These are phyloP conservation scores for Coniella vitis DNA, from an alignment of 2,329 filamentous ascomycete genomes.

Conservation along the genomic window DNA sequence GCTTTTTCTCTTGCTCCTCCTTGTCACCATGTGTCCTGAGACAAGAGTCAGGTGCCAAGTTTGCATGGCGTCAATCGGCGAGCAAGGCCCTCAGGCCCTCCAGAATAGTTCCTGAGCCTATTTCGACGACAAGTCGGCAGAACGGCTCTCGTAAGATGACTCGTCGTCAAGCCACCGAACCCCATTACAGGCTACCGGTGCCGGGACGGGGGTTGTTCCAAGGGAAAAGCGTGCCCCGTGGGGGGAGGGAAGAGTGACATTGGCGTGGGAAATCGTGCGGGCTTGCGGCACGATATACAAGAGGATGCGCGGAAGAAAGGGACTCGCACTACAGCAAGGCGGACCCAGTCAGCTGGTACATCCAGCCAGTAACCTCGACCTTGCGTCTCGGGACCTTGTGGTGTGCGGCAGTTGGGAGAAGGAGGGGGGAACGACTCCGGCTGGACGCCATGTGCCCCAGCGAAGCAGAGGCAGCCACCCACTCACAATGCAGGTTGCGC, in stretches of 20 bases:
- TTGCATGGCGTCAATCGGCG: slow-evolving; percentile 1
- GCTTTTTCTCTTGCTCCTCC: neutral
- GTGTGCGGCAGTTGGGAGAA: slow-evolving; percentile 3
- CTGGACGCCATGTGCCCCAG: neutral
- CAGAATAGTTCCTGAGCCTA: neutral
- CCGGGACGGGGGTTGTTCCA: neutral
- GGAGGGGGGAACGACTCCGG: neutral
- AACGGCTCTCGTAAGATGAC: neutral
- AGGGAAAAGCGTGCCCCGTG: neutral
- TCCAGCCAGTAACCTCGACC: neutral
- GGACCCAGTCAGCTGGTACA: neutral
- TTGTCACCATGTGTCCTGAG: slow-evolving; percentile 3
- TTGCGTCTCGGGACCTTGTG: neutral
- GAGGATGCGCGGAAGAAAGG: neutral
- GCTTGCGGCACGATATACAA: neutral
- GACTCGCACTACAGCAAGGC: neutral
- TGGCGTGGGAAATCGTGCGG: too few relatives aligned
- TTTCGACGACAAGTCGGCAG: neutral
- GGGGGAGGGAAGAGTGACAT: too few relatives aligned
- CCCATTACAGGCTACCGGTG: neutral
- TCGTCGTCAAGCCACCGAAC: neutral
- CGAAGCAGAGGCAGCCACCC: neutral
- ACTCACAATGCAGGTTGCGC: neutral
- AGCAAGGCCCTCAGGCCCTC: neutral
- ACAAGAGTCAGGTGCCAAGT: slow-evolving; percentile 4